Base-by-base conservation (phyloP, 2,329 filamentous ascomycete species). In the Aspergillus tubingensis region DNA sequence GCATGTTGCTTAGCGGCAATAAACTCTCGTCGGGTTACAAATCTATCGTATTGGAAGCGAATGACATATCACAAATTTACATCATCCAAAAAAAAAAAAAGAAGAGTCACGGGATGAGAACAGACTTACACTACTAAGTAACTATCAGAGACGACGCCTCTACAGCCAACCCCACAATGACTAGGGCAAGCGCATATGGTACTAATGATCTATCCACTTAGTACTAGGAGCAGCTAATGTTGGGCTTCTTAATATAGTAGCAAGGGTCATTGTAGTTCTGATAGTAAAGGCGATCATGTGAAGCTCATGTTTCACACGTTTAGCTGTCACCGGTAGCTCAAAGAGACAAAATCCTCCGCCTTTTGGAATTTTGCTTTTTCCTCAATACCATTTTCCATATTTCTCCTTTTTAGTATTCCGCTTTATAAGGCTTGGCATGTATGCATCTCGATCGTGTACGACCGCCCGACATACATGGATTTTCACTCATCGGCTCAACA, bases 21-120 rank as follows among this genome's bases (percentile, higher is more conserved):
- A 50, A 50, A 50, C 47, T 50, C 47, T 32, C n/a, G 47, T 50
- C 15, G 8, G 23, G 23, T 50, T 50, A 50, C 47, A 50, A 50
- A 50, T 50, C n/a, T 50, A 27, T 27, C 15, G 15, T 30, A 50
- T 17, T 30, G 25, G 11, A 17, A 19, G 8, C 25, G 25, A 32
- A 27, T 30, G 47, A 50, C 25, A 50, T 19, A 30, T 30, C 47
- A 30, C 47, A 50, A 11, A 50, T 50, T 50, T 19, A 50, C 47
- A 50, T 32, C 25, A 30, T 32, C 19, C 11, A 13, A 11, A 44
- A 19, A 21, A 21, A n/a, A n/a, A n/a, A 43, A 43, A 17, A 23
- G 10, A 44, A 44, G 17, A 44, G 41, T 44, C 41, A 44, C 41
- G 41, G 47, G 25, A 17, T 50, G n/a, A 17, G 25, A 50, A 19